Evolutionary conservation across 192 early-diverging fungal species (phyloP).

Genomic region (Kappamyces sp.): DNA sequence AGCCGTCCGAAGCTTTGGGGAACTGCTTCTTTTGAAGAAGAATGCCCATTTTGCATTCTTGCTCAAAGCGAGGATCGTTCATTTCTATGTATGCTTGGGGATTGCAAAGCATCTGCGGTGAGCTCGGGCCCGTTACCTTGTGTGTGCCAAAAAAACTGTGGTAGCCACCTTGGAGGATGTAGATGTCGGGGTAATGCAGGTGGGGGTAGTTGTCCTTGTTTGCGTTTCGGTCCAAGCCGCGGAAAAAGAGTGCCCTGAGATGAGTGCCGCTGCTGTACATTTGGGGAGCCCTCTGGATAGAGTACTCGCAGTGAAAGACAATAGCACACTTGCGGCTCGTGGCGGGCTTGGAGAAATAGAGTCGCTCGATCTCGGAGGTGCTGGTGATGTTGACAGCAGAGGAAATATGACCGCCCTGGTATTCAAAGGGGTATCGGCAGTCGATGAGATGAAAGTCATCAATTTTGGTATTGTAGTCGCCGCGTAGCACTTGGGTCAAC

Average conservation of each 20-base stretch:
- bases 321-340: slow-evolving; percentile 48
- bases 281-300: slow-evolving; percentile 68
- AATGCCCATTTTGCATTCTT: slow-evolving; percentile 31
- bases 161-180: slow-evolving; percentile 82
- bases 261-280: slow-evolving; percentile 42
- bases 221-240: slow-evolving; percentile 65
- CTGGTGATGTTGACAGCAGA: slow-evolving; percentile 67
- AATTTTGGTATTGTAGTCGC: slow-evolving; percentile 49
- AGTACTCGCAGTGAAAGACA: slow-evolving; percentile 86
- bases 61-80: slow-evolving; percentile 53
- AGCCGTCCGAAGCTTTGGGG: too few relatives aligned
- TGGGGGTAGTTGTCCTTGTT: slow-evolving; percentile 69
- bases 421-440: slow-evolving; percentile 85
- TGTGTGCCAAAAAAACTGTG: slow-evolving; percentile 59
- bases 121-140: slow-evolving; percentile 27
- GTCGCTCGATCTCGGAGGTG: slow-evolving; percentile 47
- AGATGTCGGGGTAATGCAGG: slow-evolving; percentile 78
- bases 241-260: slow-evolving; percentile 60
- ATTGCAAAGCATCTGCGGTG: slow-evolving; percentile 44
- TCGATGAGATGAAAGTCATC: slow-evolving; percentile 70
- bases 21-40: slow-evolving; percentile 28
- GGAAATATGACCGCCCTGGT: slow-evolving; percentile 75
- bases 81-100: slow-evolving; percentile 78
- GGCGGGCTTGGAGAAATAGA: slow-evolving; percentile 48
- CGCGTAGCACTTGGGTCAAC: slow-evolving; percentile 62